These are phyloP conservation scores for Nidularia pulvinata DNA, from an alignment of 768 basidiomycete species.

Conservation along the genomic window DNA sequence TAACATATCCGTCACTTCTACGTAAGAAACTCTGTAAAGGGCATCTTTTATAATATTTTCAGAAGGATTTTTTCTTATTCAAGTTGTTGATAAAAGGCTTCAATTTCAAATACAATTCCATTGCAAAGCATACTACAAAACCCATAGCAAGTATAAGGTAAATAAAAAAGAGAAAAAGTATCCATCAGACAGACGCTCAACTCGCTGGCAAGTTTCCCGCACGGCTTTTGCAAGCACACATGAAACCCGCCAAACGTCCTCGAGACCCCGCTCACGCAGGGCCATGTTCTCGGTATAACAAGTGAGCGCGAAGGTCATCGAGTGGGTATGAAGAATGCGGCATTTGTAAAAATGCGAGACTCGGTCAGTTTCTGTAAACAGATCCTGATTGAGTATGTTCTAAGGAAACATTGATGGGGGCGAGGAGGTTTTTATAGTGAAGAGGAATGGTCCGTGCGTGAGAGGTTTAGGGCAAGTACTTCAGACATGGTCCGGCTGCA, in stretches of 20 bases:
- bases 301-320: constrained; percentile 66
- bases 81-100: too few species aligned
- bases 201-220: constrained; percentile 44
- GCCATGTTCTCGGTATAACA: constrained; percentile 70
- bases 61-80: too few species aligned
- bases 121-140: too few species aligned
- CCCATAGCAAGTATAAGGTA: too few species aligned
- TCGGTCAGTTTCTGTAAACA: constrained; percentile 82
- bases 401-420: constrained; percentile 25
- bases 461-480: too few species aligned
- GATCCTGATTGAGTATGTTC: constrained; percentile 84
- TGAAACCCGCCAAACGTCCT: constrained; percentile 56
- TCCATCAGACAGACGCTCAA: constrained; percentile 65
- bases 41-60: too few species aligned
- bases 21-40: too few species aligned
- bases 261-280: constrained; percentile 34
- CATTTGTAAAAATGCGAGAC: constrained; percentile 81
- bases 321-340: constrained; percentile 69
- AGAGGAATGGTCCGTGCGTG: too few species aligned
- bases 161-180: constrained; percentile 12
- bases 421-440: too few species aligned
- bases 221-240: constrained; percentile 22
- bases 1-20: too few species aligned
- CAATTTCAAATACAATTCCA: too few species aligned
- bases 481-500: too few species aligned